A percentile compares a stretch with the other conserved stretches of the same genome.
Conservation (phyloP, 495 filamentous ascomycete species). For the Neurospora sp. region DNA sequence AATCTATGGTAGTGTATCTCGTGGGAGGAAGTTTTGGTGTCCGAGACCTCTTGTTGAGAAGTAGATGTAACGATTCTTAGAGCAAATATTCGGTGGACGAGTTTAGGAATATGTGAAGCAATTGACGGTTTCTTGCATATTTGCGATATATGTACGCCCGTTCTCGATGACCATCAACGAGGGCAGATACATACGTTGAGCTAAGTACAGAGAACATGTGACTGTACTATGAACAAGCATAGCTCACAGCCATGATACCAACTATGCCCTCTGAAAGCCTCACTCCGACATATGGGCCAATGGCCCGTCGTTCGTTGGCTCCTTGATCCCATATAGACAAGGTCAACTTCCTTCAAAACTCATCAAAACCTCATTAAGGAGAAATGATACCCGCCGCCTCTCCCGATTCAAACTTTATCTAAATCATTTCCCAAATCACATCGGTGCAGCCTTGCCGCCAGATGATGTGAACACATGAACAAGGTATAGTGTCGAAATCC, state of each 20-base stretch:
- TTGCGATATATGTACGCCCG: neutral
- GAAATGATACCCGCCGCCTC: neutral
- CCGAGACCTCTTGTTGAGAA: neutral
- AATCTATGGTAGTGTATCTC: neutral
- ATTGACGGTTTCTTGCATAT: neutral
- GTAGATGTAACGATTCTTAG: neutral
- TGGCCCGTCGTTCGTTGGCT: neutral
- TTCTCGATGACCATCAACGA: neutral
- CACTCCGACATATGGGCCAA: neutral
- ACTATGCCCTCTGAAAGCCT: too few species aligned
- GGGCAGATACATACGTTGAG: neutral
- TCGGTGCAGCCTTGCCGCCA: neutral
- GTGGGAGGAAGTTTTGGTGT: neutral
- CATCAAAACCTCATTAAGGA: neutral
- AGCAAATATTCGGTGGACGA: neutral
- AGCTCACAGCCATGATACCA: neutral
- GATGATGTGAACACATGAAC: neutral
- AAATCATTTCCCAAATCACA: neutral
- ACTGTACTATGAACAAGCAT: neutral
- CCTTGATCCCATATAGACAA: constrained; percentile 1
- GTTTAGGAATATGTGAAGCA: neutral
- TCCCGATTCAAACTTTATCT: neutral
- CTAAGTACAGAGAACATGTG: neutral
- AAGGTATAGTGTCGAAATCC: neutral
- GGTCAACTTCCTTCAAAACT: neutral